Conservation (phyloP, 495 filamentous ascomycete genomes). For the Xylaria curta region DNA sequence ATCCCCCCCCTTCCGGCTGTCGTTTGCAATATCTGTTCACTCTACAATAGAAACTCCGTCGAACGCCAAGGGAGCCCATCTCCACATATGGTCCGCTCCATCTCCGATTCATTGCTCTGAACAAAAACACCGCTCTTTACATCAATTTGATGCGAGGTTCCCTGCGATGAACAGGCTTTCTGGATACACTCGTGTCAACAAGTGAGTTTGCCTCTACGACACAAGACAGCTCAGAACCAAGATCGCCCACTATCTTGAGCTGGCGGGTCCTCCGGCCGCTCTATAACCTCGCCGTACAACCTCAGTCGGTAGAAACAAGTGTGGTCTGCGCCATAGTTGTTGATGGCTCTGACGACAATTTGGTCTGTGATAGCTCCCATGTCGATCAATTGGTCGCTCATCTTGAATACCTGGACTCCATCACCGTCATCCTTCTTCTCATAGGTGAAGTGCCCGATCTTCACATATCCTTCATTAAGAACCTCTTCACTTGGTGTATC, state of each 20-base stretch:
- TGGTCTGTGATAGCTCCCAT: constrained; percentile 46
- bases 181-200: neutral
- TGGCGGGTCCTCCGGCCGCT: constrained; percentile 23
- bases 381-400: constrained; percentile 49
- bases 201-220: neutral
- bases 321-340: constrained; percentile 62
- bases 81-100: neutral
- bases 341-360: constrained; percentile 57
- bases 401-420: constrained; percentile 56
- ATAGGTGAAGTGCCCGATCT: constrained; percentile 61
- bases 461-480: constrained; percentile 48
- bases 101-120: neutral
- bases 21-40: neutral
- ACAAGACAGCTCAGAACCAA: neutral
- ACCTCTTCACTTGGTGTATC: constrained; percentile 29
- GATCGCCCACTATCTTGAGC: neutral
- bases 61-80: constrained; percentile 3
- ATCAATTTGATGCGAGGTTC: neutral
- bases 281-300: constrained; percentile 56
- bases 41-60: neutral
- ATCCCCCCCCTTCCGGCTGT: neutral
- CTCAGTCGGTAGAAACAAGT: constrained; percentile 69
- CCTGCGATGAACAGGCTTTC: neutral
- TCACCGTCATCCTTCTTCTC: constrained; percentile 49
- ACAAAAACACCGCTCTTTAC: constrained; percentile 6